Evolutionary conservation across 306 rosid genomes (phyloP), one percentile per base, ranked within the genome.

Genomic region (Vicia sativa): DNA sequence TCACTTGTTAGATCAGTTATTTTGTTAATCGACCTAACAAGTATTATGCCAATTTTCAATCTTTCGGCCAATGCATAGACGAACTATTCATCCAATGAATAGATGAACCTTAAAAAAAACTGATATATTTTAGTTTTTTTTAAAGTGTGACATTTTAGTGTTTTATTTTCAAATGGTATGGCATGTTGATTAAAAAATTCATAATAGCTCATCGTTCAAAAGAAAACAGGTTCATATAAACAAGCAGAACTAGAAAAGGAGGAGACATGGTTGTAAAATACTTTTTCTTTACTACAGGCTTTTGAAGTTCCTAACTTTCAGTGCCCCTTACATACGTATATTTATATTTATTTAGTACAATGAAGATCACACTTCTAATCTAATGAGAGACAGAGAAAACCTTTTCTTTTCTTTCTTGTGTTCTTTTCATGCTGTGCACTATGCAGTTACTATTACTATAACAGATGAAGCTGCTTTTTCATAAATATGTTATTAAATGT

Each of bases 181-280:
- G n/a, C n/a, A n/a, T n/a, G n/a, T n/a, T n/a, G n/a, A n/a, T n/a
- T n/a, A n/a, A n/a, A n/a, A n/a, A n/a, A n/a, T n/a, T n/a, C n/a
- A n/a, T n/a, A n/a, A n/a, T n/a, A n/a, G n/a, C n/a, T 26, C 34
- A 72, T 46, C 7, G 52, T 9, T 14, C 9, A 45, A 48, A 48
- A 19, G n/a, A 77, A 65, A 67, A 44, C 28, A 38, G 21, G 39
- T 63, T 34, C 44, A 64, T 37, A 18, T 44, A 65, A 37, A 31
- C 54, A 48, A 48, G 3, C 12, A 53, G 65, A 76, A 41, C 77
- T 26, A 69, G 66, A 73, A 79, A 79, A 68, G 71, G 79, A 77
- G n/a, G n/a, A n/a, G n/a, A n/a, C n/a, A 65, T 73, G 49, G 82
- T 62, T 79, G 82, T 69, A 83, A 77, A 83, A 73, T 70, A 63